Conservation (phyloP, 1,284 basidiomycete species). For the Tilletia setariae region DNA sequence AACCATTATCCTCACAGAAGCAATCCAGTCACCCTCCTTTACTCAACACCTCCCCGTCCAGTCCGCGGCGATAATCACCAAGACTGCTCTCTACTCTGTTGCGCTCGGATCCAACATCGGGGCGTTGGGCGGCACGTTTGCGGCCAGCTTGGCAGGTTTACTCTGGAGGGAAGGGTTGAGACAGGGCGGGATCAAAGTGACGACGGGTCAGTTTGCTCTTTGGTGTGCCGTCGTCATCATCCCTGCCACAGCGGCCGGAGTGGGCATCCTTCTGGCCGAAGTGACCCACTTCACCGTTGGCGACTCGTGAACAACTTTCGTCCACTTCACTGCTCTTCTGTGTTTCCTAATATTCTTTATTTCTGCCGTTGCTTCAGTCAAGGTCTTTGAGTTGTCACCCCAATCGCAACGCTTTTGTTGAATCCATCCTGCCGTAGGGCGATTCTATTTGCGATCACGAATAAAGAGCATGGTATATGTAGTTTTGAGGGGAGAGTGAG, state of each 20-base stretch:
- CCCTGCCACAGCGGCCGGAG: constrained; percentile 43
- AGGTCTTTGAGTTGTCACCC: not conserved
- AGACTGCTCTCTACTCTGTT: constrained; percentile 61
- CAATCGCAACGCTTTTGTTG: too few relatives aligned
- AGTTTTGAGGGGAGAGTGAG: not conserved
- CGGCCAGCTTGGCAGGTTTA: constrained; percentile 82
- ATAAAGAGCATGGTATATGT: too few relatives aligned
- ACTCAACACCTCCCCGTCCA: constrained; percentile 13
- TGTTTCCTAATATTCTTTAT: not conserved
- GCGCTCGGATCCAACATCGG: constrained; percentile 84
- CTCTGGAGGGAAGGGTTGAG: constrained; percentile 77
- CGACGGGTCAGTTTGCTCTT: constrained; percentile 66
- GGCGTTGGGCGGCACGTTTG: constrained; percentile 85
- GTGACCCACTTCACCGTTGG: constrained; percentile 31
- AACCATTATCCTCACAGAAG: constrained; percentile 78
- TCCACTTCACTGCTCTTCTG: not conserved
- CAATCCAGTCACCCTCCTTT: constrained; percentile 57
- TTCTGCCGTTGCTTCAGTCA: too few relatives aligned
- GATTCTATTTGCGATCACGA: not conserved
- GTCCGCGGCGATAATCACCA: constrained; percentile 38
- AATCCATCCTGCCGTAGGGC: too few relatives aligned
- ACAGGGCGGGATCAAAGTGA: constrained; percentile 74
- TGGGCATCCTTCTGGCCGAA: constrained; percentile 51
- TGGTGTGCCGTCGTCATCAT: constrained; percentile 65
- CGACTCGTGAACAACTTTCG: not conserved